These are phyloP conservation scores for Alternaria postmessia DNA, from an alignment of 2,329 filamentous ascomycete species.

Conservation along the genomic window DNA sequence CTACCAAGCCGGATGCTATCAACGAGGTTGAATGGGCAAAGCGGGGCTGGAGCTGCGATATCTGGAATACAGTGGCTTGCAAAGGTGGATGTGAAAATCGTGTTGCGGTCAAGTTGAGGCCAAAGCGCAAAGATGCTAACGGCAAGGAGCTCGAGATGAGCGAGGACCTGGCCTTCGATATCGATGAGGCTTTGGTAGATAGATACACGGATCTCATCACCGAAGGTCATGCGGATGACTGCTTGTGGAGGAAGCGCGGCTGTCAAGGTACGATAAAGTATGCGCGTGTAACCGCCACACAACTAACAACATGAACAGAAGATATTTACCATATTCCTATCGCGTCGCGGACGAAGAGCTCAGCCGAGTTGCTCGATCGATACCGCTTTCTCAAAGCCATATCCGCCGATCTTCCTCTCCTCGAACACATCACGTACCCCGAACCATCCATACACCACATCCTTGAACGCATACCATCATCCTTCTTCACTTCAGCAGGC, in stretches of 20 bases:
- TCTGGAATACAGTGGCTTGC: constrained; percentile 79
- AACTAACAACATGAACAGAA: constrained; percentile 50
- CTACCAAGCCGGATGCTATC: constrained; percentile 85
- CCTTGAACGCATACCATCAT: constrained; percentile 33
- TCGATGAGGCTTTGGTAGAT: constrained; percentile 73
- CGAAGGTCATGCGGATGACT: constrained; percentile 78
- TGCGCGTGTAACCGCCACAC: background rate
- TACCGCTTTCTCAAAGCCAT: constrained; percentile 51
- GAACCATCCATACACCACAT: constrained; percentile 37
- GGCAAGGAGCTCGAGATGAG: constrained; percentile 60
- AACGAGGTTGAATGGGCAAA: constrained; percentile 96
- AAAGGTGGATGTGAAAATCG: constrained; percentile 82
- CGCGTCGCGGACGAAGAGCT: constrained; percentile 48
- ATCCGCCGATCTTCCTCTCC: constrained; percentile 41
- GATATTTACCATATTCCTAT: constrained; percentile 69
- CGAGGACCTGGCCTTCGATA: constrained; percentile 55
- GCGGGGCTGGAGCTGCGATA: constrained; percentile 84
- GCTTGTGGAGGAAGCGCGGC: constrained; percentile 85
- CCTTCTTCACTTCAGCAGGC: constrained; percentile 33
- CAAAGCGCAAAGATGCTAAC: constrained; percentile 59
- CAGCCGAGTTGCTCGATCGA: constrained; percentile 49
- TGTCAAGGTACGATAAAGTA: constrained; percentile 72
- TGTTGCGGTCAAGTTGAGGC: constrained; percentile 76
- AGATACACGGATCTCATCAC: constrained; percentile 78
- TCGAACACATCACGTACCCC: constrained; percentile 46